Conservation (phyloP, 1,284 basidiomycete genomes). For the Polyporus tsugae region DNA sequence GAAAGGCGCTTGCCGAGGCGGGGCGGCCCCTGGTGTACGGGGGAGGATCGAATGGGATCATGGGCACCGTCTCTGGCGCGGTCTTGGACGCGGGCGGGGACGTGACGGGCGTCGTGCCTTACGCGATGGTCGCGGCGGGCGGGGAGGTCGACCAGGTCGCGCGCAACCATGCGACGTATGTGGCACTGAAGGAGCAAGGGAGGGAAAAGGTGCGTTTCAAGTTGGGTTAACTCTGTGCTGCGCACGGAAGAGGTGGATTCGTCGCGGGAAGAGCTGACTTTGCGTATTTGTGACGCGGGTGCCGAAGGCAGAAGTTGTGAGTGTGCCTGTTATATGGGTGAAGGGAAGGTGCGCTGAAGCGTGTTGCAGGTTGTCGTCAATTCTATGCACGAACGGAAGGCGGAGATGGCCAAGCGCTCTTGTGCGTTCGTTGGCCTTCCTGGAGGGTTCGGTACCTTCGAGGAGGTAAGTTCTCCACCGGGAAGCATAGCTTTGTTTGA, state of each 20-base stretch:
- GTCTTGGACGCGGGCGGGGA: conserved; percentile 74
- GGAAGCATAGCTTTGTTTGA: not conserved
- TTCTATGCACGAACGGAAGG: conserved; percentile 93
- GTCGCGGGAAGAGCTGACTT: not conserved
- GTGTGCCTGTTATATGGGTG: conserved; percentile 27
- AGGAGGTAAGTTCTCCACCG: conserved; percentile 67
- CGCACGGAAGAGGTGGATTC: not conserved
- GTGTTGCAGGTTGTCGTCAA: conserved; percentile 69
- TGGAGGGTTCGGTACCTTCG: conserved; percentile 92
- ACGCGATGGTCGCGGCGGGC: conserved; percentile 73
- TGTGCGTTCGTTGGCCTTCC: conserved; percentile 88
- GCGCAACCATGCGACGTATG: conserved; percentile 34
- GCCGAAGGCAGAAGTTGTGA: conserved; percentile 59
- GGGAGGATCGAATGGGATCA: conserved; percentile 84
- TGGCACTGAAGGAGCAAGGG: conserved; percentile 49
- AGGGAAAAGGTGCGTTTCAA: conserved; percentile 51
- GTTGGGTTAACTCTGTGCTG: not conserved
- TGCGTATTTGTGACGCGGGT: not conserved
- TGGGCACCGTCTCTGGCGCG: conserved; percentile 85
- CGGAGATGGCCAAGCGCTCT: conserved; percentile 84
- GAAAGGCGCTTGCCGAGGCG: conserved; percentile 72
- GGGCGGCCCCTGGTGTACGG: conserved; percentile 84
- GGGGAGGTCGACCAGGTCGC: conserved; percentile 64
- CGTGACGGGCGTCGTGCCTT: conserved; percentile 86
- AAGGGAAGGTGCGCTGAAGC: not conserved